These are phyloP conservation scores for Blechomonas ayalai DNA, from an alignment of 208 protist genomes.

Conservation along the genomic window DNA sequence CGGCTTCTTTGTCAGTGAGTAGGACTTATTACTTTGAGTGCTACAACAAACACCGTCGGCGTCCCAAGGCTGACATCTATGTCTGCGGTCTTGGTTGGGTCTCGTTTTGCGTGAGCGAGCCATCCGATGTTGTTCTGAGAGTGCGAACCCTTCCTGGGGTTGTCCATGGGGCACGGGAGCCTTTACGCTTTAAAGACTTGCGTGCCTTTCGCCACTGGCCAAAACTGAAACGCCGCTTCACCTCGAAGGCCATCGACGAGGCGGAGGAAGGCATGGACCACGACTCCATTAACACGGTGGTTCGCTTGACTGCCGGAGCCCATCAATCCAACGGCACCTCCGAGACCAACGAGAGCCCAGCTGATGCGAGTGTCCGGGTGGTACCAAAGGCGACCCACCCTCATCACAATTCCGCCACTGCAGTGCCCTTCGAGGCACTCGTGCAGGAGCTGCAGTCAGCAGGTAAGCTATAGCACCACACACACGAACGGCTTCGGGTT, in stretches of 20 bases:
- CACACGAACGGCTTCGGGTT: no score
- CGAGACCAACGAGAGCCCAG: not conserved
- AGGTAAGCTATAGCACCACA: conserved; percentile 41
- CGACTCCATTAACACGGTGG: conserved; percentile 74
- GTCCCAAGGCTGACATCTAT: conserved; percentile 87
- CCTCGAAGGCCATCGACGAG: conserved; percentile 36
- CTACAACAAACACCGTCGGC: conserved; percentile 58
- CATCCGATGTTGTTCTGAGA: conserved; percentile 80
- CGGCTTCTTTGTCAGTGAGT: conserved; percentile 46
- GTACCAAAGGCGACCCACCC: conserved; percentile 42
- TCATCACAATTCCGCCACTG: conserved; percentile 35
- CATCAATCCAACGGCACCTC: not conserved
- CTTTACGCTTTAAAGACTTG: conserved; percentile 85
- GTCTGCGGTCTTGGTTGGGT: conserved; percentile 85
- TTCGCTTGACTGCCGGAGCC: conserved; percentile 40
- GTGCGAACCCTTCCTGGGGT: conserved; percentile 87
- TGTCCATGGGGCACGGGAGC: conserved; percentile 83
- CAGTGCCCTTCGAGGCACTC: conserved; percentile 45
- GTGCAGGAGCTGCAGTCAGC: conserved; percentile 47
- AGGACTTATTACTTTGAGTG: conserved; percentile 88
- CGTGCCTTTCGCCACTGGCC: conserved; percentile 63
- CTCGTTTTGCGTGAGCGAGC: conserved; percentile 75
- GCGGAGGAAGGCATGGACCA: conserved; percentile 30
- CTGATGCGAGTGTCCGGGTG: conserved; percentile 7
- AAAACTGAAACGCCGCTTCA: conserved; percentile 68